These are phyloP conservation scores for Mallotus nudiflorus DNA, from an alignment of 345 rosid genomes.

Conservation along the genomic window DNA sequence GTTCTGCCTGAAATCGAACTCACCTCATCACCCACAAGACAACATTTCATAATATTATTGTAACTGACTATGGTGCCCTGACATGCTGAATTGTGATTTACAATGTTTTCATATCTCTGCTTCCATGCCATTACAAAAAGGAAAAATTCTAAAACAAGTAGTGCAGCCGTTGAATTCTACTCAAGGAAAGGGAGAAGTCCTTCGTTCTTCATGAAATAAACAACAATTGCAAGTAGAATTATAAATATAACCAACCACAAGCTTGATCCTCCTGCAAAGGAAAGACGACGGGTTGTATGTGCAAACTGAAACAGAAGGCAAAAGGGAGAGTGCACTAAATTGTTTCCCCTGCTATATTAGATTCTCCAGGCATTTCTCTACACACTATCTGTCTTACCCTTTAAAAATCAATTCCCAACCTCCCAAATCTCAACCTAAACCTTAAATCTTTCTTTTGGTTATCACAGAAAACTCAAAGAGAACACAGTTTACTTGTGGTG, in stretches of 20 bases:
- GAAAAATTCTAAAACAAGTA: background rate
- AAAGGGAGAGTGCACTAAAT: background rate
- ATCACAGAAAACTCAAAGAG: background rate
- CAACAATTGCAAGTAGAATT: slow-evolving; percentile 40
- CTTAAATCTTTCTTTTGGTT: too few species aligned
- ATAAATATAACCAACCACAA: slow-evolving; percentile 41
- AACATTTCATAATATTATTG: background rate
- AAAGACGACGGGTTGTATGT: background rate
- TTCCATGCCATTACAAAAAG: background rate
- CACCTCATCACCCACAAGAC: background rate
- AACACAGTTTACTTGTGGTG: background rate
- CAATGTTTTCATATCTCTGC: background rate
- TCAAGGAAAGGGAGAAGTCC: slow-evolving; percentile 16
- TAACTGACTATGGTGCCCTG: too few species aligned
- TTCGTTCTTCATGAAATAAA: slow-evolving; percentile 36
- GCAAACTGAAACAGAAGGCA: background rate
- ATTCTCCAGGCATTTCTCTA: background rate
- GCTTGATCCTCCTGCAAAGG: slow-evolving; percentile 42
- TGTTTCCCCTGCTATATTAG: background rate
- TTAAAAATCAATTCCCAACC: too few species aligned
- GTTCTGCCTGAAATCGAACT: background rate
- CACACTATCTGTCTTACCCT: background rate
- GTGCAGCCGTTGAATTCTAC: background rate
- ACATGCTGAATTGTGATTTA: background rate
- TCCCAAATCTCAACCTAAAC: background rate